Base-by-base conservation (phyloP, 805 yeast species). In the Zygoascus bituminiphila region DNA sequence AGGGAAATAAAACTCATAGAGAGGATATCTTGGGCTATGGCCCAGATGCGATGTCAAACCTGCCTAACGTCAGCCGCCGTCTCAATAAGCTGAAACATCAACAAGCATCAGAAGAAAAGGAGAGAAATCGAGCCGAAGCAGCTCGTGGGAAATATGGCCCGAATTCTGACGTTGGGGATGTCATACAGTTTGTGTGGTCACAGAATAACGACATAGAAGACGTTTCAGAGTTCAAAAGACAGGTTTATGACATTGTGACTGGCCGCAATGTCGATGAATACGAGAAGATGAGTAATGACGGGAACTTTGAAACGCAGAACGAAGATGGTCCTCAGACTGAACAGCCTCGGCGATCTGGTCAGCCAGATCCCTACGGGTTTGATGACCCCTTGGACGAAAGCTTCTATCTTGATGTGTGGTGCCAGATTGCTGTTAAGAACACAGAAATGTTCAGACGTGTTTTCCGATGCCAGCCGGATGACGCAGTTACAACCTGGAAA, bases 401-500 rank as follows among this genome's bases (percentile, higher is more conserved):
- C 1, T 93, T 93, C 62, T 87, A 79, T 59, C 89, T 85, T 57
- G 96, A 88, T 57, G 63, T 82, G 6, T 91, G 96, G 96, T 77
- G 74, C 62, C 82, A 82, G 4, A 79, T 78, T 58, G 97, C 98
- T 0, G 70, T 83, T 46, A 74, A 89, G 57, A 93, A 93, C 60
- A 88, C 98, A 0, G 73, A 77, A 51, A 69, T 94, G 1, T 93
- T 77, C 68, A 74, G 96, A 52, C 72, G 83, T 63, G 85, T 93
- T 1, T 93, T 93, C 74, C 89, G 89, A 54, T 80, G 87, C 53
- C 98, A 94, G 62, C 99, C 99, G 0, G 98, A 93, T 65, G 88
- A 91, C 62, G 72, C 78, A 5, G 98, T 91, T n/a, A 73, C 73
- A 21, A 76, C 88, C 0, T 93, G 99, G 99, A 76, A 76, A 49